Evolutionary conservation across 2,329 filamentous ascomycete species (phyloP).

Genomic region (Pseudonectria foliicola): DNA sequence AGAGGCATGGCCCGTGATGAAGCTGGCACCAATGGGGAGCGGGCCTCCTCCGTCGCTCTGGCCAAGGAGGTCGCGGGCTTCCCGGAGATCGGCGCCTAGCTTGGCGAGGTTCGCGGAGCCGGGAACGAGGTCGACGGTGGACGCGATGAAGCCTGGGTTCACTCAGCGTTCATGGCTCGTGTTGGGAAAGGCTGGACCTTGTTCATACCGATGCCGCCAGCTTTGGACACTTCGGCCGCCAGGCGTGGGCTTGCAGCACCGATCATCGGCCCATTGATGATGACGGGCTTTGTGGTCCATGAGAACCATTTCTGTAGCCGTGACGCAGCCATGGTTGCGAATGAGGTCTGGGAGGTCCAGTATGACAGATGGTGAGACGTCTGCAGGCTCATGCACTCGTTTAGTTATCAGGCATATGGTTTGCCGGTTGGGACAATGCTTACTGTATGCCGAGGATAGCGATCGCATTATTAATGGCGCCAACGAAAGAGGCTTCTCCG

Average conservation of each 20-base stretch:
- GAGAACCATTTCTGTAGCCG: slow-evolving; percentile 24
- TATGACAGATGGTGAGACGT: too few species aligned
- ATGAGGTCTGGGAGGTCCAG: neutral
- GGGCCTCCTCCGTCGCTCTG: slow-evolving; percentile 30
- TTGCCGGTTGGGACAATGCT: too few species aligned
- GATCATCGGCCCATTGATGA: slow-evolving; percentile 32
- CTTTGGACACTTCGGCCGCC: slow-evolving; percentile 31
- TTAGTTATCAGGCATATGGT: too few species aligned
- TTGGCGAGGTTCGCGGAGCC: slow-evolving; percentile 25
- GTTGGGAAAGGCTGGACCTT: neutral
- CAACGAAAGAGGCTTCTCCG: too few species aligned
- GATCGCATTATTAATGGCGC: too few species aligned
- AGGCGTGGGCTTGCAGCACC: slow-evolving; percentile 25
- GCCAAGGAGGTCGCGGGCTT: slow-evolving; percentile 22
- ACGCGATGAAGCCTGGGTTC: slow-evolving; percentile 27
- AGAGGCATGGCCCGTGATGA: slow-evolving; percentile 48
- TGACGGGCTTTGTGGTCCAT: slow-evolving; percentile 23
- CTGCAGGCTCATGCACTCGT: too few species aligned
- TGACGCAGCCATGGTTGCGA: slow-evolving; percentile 17
- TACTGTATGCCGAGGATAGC: too few species aligned
- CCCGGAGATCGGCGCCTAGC: slow-evolving; percentile 26
- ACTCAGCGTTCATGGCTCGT: neutral
- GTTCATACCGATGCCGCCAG: slow-evolving; percentile 30
- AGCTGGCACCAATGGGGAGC: slow-evolving; percentile 48
- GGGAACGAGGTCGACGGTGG: slow-evolving; percentile 22